Evolutionary conservation across 805 yeast genomes (phyloP).

Genomic region (Saccharomycopsis lassenensis): DNA sequence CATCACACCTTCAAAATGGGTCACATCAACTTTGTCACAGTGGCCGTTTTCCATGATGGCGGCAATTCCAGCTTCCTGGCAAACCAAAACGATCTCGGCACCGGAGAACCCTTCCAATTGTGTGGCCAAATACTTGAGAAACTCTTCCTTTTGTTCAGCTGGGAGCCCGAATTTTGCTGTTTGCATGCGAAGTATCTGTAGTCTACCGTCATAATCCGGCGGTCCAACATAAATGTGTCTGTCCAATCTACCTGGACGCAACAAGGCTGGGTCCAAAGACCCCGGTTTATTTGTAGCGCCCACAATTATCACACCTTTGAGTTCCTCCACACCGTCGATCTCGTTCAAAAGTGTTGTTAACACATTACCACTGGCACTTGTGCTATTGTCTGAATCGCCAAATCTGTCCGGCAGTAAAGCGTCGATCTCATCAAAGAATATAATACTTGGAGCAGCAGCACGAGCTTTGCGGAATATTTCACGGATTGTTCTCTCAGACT

Average conservation of each 20-base stretch:
- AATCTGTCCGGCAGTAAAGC: conserved; percentile 73
- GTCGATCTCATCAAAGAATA: conserved; percentile 94
- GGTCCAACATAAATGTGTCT: conserved; percentile 89
- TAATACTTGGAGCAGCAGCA: conserved; percentile 89
- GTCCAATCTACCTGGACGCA: conserved; percentile 94
- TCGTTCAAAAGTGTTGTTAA: conserved; percentile 86
- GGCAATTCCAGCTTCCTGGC: conserved; percentile 94
- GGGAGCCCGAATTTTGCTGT: conserved; percentile 52
- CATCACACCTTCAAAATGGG: conserved; percentile 67
- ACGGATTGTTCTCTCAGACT: conserved; percentile 84
- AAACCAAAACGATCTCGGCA: conserved; percentile 82
- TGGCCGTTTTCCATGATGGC: conserved; percentile 75
- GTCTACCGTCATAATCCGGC: conserved; percentile 73
- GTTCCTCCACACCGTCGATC: conserved; percentile 93
- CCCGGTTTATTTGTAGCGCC: conserved; percentile 97
- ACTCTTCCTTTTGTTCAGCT: conserved; percentile 30
- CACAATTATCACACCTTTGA: conserved; percentile 84
- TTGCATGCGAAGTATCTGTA: conserved; percentile 64
- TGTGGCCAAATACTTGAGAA: conserved; percentile 41
- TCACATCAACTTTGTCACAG: conserved; percentile 39
- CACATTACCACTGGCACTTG: conserved; percentile 73
- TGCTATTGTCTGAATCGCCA: conserved; percentile 32
- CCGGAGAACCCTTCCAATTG: conserved; percentile 90
- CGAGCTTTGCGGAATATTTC: conserved; percentile 89
- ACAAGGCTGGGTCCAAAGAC: conserved; percentile 80